A percentile compares a stretch with the other conserved stretches of the same genome.
phyloP scores from a whole-genome alignment of 139 green algal species.

The Chlamydomonas incerta region DNA sequence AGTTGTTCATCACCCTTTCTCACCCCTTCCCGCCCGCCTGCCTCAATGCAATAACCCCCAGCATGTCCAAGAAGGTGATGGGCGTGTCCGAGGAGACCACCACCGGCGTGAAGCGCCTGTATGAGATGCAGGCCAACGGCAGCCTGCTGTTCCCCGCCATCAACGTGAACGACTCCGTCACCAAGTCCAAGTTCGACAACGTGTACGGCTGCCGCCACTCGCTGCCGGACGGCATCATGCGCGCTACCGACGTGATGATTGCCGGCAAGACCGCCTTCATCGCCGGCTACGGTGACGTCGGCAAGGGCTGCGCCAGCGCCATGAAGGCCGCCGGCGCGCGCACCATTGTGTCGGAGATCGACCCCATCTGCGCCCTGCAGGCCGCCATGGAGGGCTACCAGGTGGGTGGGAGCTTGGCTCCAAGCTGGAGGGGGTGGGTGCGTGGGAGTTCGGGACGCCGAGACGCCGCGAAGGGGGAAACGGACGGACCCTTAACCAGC shows the following conservation, averaged over 20 bases:
- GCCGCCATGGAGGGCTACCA: slow-evolving; percentile 96
- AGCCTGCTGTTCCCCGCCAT: slow-evolving; percentile 99
- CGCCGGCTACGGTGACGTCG: slow-evolving; percentile 98
- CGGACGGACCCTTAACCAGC: too few relatives aligned
- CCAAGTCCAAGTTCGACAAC: slow-evolving; percentile 99
- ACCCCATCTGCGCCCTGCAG: slow-evolving; percentile 99
- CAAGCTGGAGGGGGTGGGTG: too few relatives aligned
- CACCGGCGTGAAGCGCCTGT: slow-evolving; percentile 99
- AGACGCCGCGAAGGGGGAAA: too few relatives aligned
- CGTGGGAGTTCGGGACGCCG: too few relatives aligned
- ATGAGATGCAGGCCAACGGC: slow-evolving; percentile 95
- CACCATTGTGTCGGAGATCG: slow-evolving; percentile 96
- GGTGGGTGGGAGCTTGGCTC: too few relatives aligned
- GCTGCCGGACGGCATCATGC: slow-evolving; percentile 99
- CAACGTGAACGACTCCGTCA: slow-evolving; percentile 99
- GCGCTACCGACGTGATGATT: slow-evolving; percentile 99
- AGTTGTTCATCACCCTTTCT: too few relatives aligned
- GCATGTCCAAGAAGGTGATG: slow-evolving; percentile 86
- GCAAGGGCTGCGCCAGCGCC: slow-evolving; percentile 97
- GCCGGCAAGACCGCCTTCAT: slow-evolving; percentile 78
- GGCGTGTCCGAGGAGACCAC: slow-evolving; percentile 99
- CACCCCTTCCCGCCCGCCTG: too few relatives aligned
- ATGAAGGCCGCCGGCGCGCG: slow-evolving; percentile 97
- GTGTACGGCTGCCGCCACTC: slow-evolving; percentile 99
- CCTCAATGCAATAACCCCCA: too few relatives aligned